These are phyloP conservation scores for Ustanciosporium gigantosporum DNA, from an alignment of 1,284 basidiomycete species.

Conservation along the genomic window DNA sequence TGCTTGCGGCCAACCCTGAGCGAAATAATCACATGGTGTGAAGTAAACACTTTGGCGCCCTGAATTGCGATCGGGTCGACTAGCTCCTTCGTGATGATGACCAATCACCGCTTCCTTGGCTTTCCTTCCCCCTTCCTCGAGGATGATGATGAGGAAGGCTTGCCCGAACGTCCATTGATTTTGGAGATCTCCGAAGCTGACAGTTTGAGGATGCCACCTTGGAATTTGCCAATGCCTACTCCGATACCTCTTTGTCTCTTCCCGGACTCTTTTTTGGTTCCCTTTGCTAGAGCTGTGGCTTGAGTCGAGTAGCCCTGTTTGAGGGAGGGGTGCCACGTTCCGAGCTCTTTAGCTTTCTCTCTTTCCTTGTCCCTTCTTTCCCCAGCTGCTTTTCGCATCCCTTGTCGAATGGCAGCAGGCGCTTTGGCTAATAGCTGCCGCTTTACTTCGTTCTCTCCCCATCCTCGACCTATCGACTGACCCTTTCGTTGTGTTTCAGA, in stretches of 20 bases:
- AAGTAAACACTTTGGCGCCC: too few relatives aligned
- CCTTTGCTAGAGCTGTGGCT: constrained; percentile 44
- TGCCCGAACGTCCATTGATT: constrained; percentile 33
- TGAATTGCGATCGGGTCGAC: too few relatives aligned
- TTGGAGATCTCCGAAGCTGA: constrained; percentile 43
- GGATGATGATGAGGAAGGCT: constrained; percentile 4
- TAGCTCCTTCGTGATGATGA: too few relatives aligned
- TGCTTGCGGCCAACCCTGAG: too few relatives aligned
- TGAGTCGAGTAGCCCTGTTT: constrained; percentile 38
- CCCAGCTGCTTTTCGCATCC: constrained; percentile 46
- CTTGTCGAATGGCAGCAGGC: constrained; percentile 48
- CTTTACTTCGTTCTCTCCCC: constrained; percentile 49
- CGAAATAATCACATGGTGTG: too few relatives aligned
- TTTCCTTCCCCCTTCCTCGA: constrained; percentile 9
- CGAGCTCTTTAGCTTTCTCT: constrained; percentile 55
- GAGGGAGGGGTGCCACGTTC: constrained; percentile 49
- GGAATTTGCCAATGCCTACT: constrained; percentile 56
- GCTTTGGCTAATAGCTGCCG: constrained; percentile 46
- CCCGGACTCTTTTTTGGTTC: constrained; percentile 33
- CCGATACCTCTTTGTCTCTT: constrained; percentile 49
- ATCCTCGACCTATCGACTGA: constrained; percentile 42
- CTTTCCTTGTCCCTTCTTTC: constrained; percentile 52
- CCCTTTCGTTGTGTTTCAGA: constrained; percentile 35
- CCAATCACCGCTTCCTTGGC: background rate
- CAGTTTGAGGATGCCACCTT: constrained; percentile 47